Conservation (phyloP, 2,329 filamentous ascomycete genomes). For the Aspergillus flavus region DNA sequence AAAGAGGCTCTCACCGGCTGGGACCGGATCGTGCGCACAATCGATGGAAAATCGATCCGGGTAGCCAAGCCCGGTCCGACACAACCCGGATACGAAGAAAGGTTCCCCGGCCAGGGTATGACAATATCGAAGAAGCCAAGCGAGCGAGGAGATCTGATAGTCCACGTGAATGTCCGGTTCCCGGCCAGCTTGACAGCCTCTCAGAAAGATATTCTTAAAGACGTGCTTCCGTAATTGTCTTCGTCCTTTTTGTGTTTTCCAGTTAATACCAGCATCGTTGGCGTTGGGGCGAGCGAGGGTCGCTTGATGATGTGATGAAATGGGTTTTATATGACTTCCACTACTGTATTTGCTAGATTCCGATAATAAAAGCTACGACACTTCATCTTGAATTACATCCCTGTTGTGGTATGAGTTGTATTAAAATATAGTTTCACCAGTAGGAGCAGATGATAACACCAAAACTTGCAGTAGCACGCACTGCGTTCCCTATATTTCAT, state of each 20-base stretch:
- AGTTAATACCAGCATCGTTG: slow-evolving; percentile 24
- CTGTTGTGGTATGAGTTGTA: background rate
- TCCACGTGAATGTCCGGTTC: slow-evolving; percentile 92
- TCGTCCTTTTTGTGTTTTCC: background rate
- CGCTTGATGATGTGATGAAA: slow-evolving; percentile 17
- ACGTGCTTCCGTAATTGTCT: slow-evolving; percentile 63
- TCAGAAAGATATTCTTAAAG: slow-evolving; percentile 80
- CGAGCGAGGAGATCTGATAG: slow-evolving; percentile 82
- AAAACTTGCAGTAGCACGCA: background rate
- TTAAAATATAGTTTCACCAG: background rate
- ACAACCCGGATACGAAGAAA: slow-evolving; percentile 77
- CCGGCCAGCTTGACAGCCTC: slow-evolving; percentile 72
- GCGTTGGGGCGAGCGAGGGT: slow-evolving; percentile 28
- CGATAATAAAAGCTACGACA: background rate
- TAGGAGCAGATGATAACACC: background rate
- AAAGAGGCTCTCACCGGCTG: slow-evolving; percentile 96
- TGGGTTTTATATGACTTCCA: slow-evolving; percentile 8
- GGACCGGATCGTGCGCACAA: slow-evolving; percentile 87
- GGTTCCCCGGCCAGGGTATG: slow-evolving; percentile 88
- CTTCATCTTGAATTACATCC: background rate
- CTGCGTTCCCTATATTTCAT: background rate
- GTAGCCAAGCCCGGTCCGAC: slow-evolving; percentile 83
- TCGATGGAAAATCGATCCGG: slow-evolving; percentile 83
- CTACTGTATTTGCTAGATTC: background rate
- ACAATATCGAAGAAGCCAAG: slow-evolving; percentile 86